Base-by-base conservation (phyloP, 441 rosid genomes). In the Pelargonium australe region DNA sequence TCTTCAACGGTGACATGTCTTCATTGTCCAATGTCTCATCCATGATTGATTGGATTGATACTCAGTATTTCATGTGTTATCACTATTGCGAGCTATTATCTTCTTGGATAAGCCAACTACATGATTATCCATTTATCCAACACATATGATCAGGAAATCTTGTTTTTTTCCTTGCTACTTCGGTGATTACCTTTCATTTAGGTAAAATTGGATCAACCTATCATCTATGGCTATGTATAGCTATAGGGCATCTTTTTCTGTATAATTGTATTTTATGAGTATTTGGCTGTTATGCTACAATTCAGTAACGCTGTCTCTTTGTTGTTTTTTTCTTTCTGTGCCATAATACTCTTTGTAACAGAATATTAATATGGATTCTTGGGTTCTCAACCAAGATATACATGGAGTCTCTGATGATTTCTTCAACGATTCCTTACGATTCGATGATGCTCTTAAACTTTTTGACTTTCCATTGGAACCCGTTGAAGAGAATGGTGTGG, bases 391-490 rank as follows among this genome's bases (percentile, higher is more conserved):
- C 58, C 16, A 51, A 51, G 6, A 51, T 51, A n/a, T 51, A 5
- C 1, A 51, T 51, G 58, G 58, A 13, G 58, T 51, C 17, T 13
- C 58, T 3, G 58, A 51, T 13, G 58, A 13, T 51, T 51, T 51
- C 58, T n/a, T 51, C 14, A 1, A 51, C 1, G 19, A 51, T 0
- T 51, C 58, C 19, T 51, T 51, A 7, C 7, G 58, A 51, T 51
- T 51, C 2, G 58, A 51, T 51, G 58, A 51, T 14, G 19, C 19
- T 51, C 17, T 51, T 1, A 51, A 51, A n/a, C 58, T 51, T 51
- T n/a, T 51, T 51, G 58, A 51, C 13, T 51, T 51, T 16, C 58
- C 58, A 14, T 51, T 51, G 58, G 58, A 51, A 51, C 58, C 58
- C 17, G 55, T 49, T 13, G 55, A 49, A 49, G 58, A 51, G 7